A percentile compares a stretch with the other conserved stretches of the same genome.
These are phyloP conservation scores for Stereum hirsutum DNA, from an alignment of 1,284 basidiomycete genomes.

Conservation along the genomic window DNA sequence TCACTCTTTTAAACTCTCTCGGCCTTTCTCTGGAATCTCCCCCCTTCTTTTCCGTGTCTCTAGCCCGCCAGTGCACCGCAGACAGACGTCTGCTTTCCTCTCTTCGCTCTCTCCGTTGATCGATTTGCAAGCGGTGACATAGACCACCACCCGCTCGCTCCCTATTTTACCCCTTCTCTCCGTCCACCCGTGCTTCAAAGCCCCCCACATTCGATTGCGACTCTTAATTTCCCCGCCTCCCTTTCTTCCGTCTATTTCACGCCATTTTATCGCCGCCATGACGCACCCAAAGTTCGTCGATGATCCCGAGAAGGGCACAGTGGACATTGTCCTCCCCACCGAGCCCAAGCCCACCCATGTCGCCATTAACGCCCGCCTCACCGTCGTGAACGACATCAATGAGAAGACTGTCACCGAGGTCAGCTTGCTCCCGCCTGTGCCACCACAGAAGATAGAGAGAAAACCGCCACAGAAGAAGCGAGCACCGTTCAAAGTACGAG, in stretches of 20 bases:
- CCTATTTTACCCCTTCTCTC: neutral
- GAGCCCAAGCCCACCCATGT: neutral
- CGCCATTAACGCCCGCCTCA: neutral
- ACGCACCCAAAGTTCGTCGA: slow-evolving; percentile 11
- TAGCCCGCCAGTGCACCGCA: no score
- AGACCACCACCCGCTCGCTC: neutral
- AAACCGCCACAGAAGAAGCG: slow-evolving; percentile 15
- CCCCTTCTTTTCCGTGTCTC: no score
- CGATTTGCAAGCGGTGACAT: neutral
- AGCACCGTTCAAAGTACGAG: slow-evolving; percentile 34
- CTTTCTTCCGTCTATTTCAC: slow-evolving; percentile 6
- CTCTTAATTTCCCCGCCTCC: slow-evolving; percentile 1
- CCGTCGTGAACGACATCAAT: neutral
- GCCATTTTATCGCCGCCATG: slow-evolving; percentile 16
- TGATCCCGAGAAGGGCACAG: slow-evolving; percentile 20
- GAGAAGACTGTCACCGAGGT: neutral
- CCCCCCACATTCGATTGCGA: no score
- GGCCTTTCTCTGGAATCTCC: neutral
- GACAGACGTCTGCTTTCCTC: neutral
- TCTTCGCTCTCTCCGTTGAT: neutral
- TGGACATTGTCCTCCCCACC: slow-evolving; percentile 14
- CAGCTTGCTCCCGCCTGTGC: neutral
- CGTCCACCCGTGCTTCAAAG: neutral
- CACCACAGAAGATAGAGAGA: neutral
- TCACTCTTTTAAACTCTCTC: no score